Conservation (phyloP, 495 filamentous ascomycete species). For the Talaromyces borbonicus region DNA sequence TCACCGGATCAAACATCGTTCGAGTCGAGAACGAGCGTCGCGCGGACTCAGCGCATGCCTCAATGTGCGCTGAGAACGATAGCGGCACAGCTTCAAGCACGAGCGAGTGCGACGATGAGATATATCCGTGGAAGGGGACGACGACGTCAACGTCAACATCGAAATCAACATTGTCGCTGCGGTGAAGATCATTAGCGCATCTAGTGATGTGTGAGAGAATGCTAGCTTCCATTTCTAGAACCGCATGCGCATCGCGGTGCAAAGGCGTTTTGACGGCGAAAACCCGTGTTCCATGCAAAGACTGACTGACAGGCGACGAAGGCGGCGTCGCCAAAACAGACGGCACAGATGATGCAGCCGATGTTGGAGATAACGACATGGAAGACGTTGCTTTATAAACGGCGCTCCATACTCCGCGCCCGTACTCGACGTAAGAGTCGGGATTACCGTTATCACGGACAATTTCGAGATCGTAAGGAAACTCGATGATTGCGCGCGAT, state of each 20-base stretch:
- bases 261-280: conserved; percentile 48
- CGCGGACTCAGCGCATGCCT: conserved; percentile 23
- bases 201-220: conserved; percentile 42
- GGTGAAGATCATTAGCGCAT: too few species aligned
- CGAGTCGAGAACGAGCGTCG: conserved; percentile 25
- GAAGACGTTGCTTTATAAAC: conserved; percentile 42
- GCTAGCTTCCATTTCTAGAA: conserved; percentile 42
- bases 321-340: conserved; percentile 28
- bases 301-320: conserved; percentile 27
- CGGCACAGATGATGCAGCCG: neutral
- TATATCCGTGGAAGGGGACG: conserved; percentile 48
- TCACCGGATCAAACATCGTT: conserved; percentile 45
- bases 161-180: neutral
- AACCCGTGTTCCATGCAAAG: conserved; percentile 14
- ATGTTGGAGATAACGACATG: conserved; percentile 6
- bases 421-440: conserved; percentile 34
- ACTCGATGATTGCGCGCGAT: conserved; percentile 13
- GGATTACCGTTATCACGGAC: conserved; percentile 16
- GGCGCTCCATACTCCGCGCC: conserved; percentile 51
- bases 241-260: conserved; percentile 35
- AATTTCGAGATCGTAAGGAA: conserved; percentile 27
- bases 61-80: conserved; percentile 40
- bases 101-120: conserved; percentile 36
- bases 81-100: conserved; percentile 44
- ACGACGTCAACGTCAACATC: conserved; percentile 26